A percentile compares a stretch with the other conserved stretches of the same genome.
These are phyloP conservation scores for Thielaviopsis ethacetica DNA, from an alignment of 2,329 filamentous ascomycete genomes.

Conservation along the genomic window DNA sequence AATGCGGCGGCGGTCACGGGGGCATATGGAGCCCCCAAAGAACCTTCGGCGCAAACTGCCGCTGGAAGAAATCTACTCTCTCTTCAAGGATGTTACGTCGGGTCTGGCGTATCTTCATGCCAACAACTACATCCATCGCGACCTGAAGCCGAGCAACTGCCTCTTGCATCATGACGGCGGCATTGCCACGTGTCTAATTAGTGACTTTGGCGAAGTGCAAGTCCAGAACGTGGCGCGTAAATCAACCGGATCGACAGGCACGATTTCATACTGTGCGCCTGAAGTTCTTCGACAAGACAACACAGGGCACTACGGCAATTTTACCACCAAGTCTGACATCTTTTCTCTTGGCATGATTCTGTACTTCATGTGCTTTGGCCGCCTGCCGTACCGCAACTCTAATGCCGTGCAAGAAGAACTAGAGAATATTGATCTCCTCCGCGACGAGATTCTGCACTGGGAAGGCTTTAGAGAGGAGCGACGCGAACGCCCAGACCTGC, in stretches of 20 bases:
- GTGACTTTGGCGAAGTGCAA: slow-evolving; percentile 96
- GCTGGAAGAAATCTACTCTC: slow-evolving; percentile 89
- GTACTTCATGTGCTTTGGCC: slow-evolving; percentile 92
- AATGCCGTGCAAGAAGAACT: slow-evolving; percentile 80
- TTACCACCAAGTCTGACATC: slow-evolving; percentile 94
- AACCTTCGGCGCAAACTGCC: slow-evolving; percentile 35
- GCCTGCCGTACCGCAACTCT: slow-evolving; percentile 69
- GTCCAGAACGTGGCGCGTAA: slow-evolving; percentile 64
- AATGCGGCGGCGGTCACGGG: slow-evolving; percentile 66
- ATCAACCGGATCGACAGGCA: slow-evolving; percentile 85
- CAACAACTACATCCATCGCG: slow-evolving; percentile 88
- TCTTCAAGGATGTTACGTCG: slow-evolving; percentile 90
- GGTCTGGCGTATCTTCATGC: slow-evolving; percentile 79
- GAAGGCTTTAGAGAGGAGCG: slow-evolving; percentile 68
- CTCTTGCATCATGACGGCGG: slow-evolving; percentile 63
- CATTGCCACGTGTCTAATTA: slow-evolving; percentile 69
- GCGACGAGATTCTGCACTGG: slow-evolving; percentile 77
- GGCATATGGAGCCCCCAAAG: slow-evolving; percentile 47
- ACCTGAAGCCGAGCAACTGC: slow-evolving; percentile 93
- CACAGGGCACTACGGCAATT: slow-evolving; percentile 68
- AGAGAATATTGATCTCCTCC: slow-evolving; percentile 73
- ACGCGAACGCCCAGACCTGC: slow-evolving; percentile 63
- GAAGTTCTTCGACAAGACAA: slow-evolving; percentile 64
- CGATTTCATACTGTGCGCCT: slow-evolving; percentile 92
- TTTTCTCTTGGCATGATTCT: slow-evolving; percentile 97